Evolutionary conservation across 2,329 filamentous ascomycete genomes (phyloP).

Genomic region (Stagonosporopsis cucurbitacearum): DNA sequence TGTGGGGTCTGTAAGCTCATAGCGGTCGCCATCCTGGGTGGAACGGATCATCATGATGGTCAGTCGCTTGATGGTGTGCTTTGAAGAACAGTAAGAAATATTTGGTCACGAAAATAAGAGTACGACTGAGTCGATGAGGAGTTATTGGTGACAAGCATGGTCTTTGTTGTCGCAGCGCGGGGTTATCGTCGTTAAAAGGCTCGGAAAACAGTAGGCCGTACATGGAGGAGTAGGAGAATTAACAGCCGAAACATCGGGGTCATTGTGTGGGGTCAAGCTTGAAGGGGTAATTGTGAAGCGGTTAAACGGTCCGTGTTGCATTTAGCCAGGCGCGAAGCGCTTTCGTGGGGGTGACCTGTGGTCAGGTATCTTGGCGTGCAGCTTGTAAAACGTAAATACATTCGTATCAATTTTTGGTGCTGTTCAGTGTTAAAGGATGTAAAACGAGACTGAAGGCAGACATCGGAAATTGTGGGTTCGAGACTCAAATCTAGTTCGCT

Average conservation of each 20-base stretch:
- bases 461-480: background rate
- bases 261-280: conserved; percentile 38
- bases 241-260: conserved; percentile 24
- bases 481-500: background rate
- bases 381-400: background rate
- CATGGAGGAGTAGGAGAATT: conserved; percentile 13
- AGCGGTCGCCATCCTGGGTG: conserved; percentile 59
- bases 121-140: background rate
- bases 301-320: conserved; percentile 44
- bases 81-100: background rate
- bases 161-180: background rate
- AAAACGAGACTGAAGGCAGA: background rate
- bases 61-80: background rate
- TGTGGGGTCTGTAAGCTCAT: conserved; percentile 63
- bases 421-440: background rate
- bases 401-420: background rate
- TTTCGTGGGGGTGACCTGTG: conserved; percentile 5
- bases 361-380: conserved; percentile 3
- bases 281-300: conserved; percentile 38
- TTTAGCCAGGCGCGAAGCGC: conserved; percentile 31
- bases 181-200: conserved; percentile 30
- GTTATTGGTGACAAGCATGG: background rate
- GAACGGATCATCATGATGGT: conserved; percentile 47
- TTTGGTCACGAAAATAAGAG: background rate
- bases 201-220: conserved; percentile 33